Evolutionary conservation across 805 yeast genomes (phyloP), one percentile per base, ranked within the genome.

Genomic region (Teunomyces kruisii): DNA sequence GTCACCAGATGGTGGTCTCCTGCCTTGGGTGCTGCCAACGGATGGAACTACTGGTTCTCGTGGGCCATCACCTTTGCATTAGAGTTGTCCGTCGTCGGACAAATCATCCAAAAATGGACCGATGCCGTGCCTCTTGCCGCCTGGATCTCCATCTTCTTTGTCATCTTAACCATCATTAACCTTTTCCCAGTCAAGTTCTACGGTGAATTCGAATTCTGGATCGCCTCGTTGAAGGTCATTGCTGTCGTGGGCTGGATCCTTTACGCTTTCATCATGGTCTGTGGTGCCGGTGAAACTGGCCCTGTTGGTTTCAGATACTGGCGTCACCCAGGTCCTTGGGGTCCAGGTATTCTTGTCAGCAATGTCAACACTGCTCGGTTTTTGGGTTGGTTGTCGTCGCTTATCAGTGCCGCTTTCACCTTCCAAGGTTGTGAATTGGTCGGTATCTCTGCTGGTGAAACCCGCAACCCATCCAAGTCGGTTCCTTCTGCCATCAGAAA

Each of bases 261-360:
- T 32, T 84, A 83, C 56, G 81, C 83, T 27, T 65, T 84, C 44
- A 74, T 80, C 62, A 84, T 84, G 83, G 88, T 84, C 17, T 81
- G 87, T 63, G 90, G 89, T 67, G 89, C 84, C 10, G 86, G 87
- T 56, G 55, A 58, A 22, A 72, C 78, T 1, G 89, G 89, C 14
- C 85, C 89, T 7, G 77, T 85, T 32, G 91, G 91, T 10, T 85
- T 85, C 74, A 75, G 88, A 61, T 85, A 85, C 64, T 85, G 91
- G 92, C 78, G 88, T 67, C 62, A 85, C 57, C 89, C 90, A 10
- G 89, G 89, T 51, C 78, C 88, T 9, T 81, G 86, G 81, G 86
- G 88, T 39, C 80, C 79, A 39, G 88, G 88, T 42, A 74, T 76
- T 30, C 63, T 77, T 29, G 80, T 81, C 9, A 49, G 58, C 12